Evolutionary conservation across 495 filamentous ascomycete genomes (phyloP).

Genomic region (Penicillium simplicissimum): DNA sequence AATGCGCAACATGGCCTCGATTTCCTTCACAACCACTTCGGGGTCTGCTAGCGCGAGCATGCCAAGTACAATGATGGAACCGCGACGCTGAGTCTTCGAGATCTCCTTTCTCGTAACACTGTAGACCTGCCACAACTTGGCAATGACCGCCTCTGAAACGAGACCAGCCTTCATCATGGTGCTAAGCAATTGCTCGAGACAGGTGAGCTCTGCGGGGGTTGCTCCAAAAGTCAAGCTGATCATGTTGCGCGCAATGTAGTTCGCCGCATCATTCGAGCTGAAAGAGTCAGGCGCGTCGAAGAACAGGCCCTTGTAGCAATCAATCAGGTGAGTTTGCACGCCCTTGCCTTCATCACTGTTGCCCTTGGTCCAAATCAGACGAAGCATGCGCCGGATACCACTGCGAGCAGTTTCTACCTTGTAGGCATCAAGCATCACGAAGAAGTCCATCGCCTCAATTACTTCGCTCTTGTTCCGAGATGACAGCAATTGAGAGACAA

Average conservation of each 20-base stretch:
- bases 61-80: slow-evolving; percentile 92
- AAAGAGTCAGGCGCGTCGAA: slow-evolving; percentile 91
- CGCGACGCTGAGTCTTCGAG: slow-evolving; percentile 85
- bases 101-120: slow-evolving; percentile 92
- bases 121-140: slow-evolving; percentile 97
- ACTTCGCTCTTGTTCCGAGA: slow-evolving; percentile 97
- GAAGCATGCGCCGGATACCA: slow-evolving; percentile 91
- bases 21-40: slow-evolving; percentile 88
- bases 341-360: slow-evolving; percentile 99
- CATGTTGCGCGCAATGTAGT: slow-evolving; percentile 97
- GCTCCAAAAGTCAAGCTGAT: slow-evolving; percentile 96
- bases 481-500: slow-evolving; percentile 81
- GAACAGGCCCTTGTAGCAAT: slow-evolving; percentile 93
- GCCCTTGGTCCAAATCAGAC: slow-evolving; percentile 98
- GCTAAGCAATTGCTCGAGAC: slow-evolving; percentile 87
- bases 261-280: slow-evolving; percentile 85
- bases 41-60: slow-evolving; percentile 95
- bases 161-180: slow-evolving; percentile 96
- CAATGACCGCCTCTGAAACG: slow-evolving; percentile 80
- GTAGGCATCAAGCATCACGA: slow-evolving; percentile 91
- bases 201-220: slow-evolving; percentile 91
- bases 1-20: slow-evolving; percentile 89
- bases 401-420: slow-evolving; percentile 86
- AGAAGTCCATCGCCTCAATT: slow-evolving; percentile 99
- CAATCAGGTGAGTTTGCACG: slow-evolving; percentile 94